Percentiles rank a stretch among this genome's conserved stretches.
Conservation (phyloP, 2,329 filamentous ascomycete genomes). For the Nothopassalora personata region DNA sequence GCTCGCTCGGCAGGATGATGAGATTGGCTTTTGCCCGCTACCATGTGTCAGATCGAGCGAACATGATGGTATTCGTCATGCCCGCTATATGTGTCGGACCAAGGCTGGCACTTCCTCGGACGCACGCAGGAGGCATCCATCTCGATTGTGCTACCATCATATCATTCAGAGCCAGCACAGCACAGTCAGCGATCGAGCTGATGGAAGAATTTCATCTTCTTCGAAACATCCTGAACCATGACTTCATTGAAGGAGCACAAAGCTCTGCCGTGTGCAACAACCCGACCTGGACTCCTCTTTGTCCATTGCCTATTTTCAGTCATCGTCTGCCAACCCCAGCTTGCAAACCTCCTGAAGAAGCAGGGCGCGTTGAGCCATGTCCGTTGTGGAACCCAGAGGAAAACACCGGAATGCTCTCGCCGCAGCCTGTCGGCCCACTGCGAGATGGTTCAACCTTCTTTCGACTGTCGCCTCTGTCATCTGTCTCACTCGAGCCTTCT, state of each 20-base stretch:
- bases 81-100: neutral
- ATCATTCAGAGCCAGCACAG: neutral
- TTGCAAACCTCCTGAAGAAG: neutral
- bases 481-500: constrained; percentile 1
- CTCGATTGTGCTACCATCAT: neutral
- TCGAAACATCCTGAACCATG: neutral
- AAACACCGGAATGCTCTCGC: neutral
- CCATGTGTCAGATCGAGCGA: neutral
- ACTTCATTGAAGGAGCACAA: neutral
- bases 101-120: too few species aligned
- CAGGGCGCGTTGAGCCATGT: too few species aligned
- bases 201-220: neutral
- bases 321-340: neutral
- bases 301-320: neutral
- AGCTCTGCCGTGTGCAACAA: neutral
- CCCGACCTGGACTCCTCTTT: neutral
- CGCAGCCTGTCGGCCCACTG: neutral
- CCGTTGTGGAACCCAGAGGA: too few species aligned
- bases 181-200: neutral
- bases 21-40: neutral
- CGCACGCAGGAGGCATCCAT: neutral
- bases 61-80: neutral
- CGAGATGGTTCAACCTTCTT: neutral
- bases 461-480: neutral
- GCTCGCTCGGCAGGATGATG: neutral